Percentiles rank a stretch among this genome's conserved stretches.
These are phyloP conservation scores for Tuber umbilicatum DNA, from an alignment of 495 filamentous ascomycete species.

Conservation along the genomic window DNA sequence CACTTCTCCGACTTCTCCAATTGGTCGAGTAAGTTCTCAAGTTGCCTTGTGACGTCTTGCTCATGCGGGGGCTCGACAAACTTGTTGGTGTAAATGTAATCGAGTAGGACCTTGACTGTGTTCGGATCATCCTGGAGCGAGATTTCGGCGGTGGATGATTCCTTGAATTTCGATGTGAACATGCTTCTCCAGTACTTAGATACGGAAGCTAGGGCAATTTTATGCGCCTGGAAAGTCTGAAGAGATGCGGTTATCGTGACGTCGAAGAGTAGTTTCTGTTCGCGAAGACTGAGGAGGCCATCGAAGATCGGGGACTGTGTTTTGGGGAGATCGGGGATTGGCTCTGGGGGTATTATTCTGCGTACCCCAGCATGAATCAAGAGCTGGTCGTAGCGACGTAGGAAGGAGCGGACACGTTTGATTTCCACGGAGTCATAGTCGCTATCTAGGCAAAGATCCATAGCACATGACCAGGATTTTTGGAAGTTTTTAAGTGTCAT, in stretches of 20 bases:
- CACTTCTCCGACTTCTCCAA: slow-evolving; percentile 25
- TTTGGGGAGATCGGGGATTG: background rate
- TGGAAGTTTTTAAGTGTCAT: slow-evolving; percentile 15
- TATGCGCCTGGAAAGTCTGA: slow-evolving; percentile 8
- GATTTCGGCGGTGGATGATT: slow-evolving; percentile 3
- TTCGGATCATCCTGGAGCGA: background rate
- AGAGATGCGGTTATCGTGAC: slow-evolving; percentile 8
- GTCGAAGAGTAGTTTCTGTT: slow-evolving; percentile 3
- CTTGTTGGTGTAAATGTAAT: slow-evolving; percentile 24
- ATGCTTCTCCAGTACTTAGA: slow-evolving; percentile 12
- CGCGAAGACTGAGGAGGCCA: slow-evolving; percentile 11
- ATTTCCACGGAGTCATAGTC: slow-evolving; percentile 19
- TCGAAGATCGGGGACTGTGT: slow-evolving; percentile 3
- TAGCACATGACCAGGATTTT: slow-evolving; percentile 27
- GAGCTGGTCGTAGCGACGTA: slow-evolving; percentile 14
- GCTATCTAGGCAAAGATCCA: slow-evolving; percentile 20
- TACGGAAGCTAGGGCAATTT: slow-evolving; percentile 17
- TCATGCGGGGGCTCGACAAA: slow-evolving; percentile 5
- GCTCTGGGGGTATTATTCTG: too few species aligned
- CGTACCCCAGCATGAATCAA: slow-evolving; percentile 15
- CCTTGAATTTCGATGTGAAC: slow-evolving; percentile 11
- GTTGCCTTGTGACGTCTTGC: slow-evolving; percentile 8
- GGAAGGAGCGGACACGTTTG: slow-evolving; percentile 22
- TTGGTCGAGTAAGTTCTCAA: slow-evolving; percentile 26
- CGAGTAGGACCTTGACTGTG: slow-evolving; percentile 18